Percentiles rank a stretch among this genome's conserved stretches.
Evolutionary conservation across 2,329 filamentous ascomycete species (phyloP).

Genomic region (Leptographium lundbergii): DNA sequence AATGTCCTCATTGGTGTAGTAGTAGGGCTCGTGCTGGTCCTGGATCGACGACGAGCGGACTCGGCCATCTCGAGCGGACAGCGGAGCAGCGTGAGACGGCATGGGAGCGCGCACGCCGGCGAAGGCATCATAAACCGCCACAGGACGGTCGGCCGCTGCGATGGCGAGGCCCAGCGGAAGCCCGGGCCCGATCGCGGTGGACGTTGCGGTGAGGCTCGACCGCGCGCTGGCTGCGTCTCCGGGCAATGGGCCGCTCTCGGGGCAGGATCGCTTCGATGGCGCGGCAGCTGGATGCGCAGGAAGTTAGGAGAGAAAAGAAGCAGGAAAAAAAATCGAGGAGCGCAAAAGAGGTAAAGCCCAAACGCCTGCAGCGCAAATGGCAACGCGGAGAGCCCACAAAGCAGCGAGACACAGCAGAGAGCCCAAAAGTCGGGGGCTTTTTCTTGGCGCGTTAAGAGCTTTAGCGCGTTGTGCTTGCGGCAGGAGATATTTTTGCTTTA

Average conservation of each 20-base stretch:
- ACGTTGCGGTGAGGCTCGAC: background rate
- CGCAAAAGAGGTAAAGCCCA: background rate
- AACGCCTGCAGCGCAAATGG: background rate
- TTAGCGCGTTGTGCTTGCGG: slow-evolving; percentile 8
- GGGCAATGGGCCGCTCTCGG: no score
- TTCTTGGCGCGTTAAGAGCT: slow-evolving; percentile 10
- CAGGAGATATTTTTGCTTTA: background rate
- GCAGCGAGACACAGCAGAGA: no score
- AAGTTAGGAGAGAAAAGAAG: no score
- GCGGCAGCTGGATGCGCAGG: no score
- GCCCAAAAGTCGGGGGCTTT: no score
- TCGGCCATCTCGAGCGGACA: slow-evolving; percentile 23
- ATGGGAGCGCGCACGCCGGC: slow-evolving; percentile 21
- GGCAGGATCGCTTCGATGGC: no score
- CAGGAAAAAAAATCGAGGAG: background rate
- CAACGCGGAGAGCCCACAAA: no score
- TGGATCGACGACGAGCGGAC: slow-evolving; percentile 15
- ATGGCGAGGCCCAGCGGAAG: background rate
- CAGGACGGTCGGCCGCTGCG: background rate
- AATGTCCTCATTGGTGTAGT: slow-evolving; percentile 61
- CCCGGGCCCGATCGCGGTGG: background rate
- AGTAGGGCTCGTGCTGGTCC: slow-evolving; percentile 25
- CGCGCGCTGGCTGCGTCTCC: no score
- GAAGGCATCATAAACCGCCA: slow-evolving; percentile 22
- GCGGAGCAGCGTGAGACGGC: slow-evolving; percentile 22